A percentile compares a stretch with the other conserved stretches of the same genome.
Conservation (phyloP, 208 protist genomes). For the Leishmania aethiopica region DNA sequence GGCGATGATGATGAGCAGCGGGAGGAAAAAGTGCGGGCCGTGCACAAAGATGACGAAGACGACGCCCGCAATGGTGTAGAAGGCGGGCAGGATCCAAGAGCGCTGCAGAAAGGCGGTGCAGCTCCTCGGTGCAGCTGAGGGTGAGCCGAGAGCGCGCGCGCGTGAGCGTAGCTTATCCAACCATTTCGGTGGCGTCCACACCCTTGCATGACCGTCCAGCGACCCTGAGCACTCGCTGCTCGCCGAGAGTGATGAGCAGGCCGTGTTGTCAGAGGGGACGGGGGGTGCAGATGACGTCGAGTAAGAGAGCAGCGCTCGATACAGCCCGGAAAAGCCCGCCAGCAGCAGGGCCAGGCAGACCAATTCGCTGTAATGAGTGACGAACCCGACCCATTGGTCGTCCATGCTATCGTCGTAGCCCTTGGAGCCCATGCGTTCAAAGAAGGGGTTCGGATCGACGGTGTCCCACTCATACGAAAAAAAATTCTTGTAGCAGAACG, state of each 20-base stretch:
- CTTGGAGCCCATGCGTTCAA: constrained; percentile 10
- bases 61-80: constrained; percentile 24
- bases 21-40: constrained; percentile 37
- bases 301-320: neutral
- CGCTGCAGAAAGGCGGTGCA: neutral
- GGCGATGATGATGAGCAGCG: constrained; percentile 25
- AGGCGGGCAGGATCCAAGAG: constrained; percentile 13
- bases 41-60: constrained; percentile 32
- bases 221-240: neutral
- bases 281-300: neutral
- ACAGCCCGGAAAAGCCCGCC: neutral
- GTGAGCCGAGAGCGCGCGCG: neutral
- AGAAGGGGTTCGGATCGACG: neutral
- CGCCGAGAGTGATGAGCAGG: neutral
- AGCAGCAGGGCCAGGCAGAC: constrained; percentile 8
- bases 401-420: constrained; percentile 30
- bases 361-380: neutral
- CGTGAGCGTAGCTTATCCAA: neutral
- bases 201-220: neutral
- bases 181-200: neutral
- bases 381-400: constrained; percentile 29
- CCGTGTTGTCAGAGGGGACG: neutral
- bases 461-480: neutral
- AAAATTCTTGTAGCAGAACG: constrained; percentile 3
- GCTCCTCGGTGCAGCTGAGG: neutral